Conservation (phyloP, 345 rosid species). For the Turnera subulata region DNA sequence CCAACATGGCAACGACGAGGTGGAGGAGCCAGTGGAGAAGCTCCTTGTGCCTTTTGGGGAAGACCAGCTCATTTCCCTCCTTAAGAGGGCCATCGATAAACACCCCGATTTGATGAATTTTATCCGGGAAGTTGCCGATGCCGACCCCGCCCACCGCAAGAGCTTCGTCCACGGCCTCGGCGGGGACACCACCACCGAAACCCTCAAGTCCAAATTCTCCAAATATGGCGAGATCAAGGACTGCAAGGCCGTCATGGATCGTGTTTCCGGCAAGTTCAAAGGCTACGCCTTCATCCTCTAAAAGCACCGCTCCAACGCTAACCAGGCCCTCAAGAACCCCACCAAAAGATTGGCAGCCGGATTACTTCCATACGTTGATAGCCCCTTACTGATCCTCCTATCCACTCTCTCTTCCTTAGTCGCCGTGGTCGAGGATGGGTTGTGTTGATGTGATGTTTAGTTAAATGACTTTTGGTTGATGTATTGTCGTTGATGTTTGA, state of each 20-base stretch:
- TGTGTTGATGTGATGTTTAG: too few relatives aligned
- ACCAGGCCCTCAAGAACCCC: conserved; percentile 64
- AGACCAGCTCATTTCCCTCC: conserved; percentile 65
- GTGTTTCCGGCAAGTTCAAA: conserved; percentile 65
- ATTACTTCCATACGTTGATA: conserved; percentile 73
- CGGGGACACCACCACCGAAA: conserved; percentile 79
- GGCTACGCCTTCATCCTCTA: conserved; percentile 81
- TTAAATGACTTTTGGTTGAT: too few relatives aligned
- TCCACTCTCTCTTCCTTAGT: too few relatives aligned
- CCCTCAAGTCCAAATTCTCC: conserved; percentile 52
- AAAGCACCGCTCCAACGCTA: conserved; percentile 62
- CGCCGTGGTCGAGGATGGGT: too few relatives aligned
- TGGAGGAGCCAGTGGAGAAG: not conserved
- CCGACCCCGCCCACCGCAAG: conserved; percentile 70
- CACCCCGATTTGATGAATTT: conserved; percentile 51
- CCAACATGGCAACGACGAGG: not conserved
- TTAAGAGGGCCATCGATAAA: conserved; percentile 44
- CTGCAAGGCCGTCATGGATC: conserved; percentile 53
- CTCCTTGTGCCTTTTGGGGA: not conserved
- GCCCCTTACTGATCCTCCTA: conserved; percentile 26
- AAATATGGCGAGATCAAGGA: conserved; percentile 75
- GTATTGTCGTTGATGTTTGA: too few relatives aligned
- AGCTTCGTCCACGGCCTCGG: conserved; percentile 82
- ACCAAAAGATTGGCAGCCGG: conserved; percentile 79
- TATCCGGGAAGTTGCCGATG: conserved; percentile 57